Base-by-base conservation (phyloP, 78 protist genomes). In the Diacronema lutheri region DNA sequence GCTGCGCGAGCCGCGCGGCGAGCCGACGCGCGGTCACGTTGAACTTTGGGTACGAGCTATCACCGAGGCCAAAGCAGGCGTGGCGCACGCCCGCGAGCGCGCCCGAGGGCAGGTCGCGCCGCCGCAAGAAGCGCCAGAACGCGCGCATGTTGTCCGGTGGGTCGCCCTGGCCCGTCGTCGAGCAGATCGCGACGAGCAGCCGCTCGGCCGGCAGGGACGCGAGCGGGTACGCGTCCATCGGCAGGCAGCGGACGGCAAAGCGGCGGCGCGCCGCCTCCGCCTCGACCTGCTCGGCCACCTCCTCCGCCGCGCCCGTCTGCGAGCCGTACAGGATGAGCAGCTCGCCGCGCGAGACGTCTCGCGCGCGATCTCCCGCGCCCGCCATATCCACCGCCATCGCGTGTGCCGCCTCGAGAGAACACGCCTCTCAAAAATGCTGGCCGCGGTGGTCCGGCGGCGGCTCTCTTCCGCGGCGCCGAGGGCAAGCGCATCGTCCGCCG, bases 81-180 rank as follows among this genome's bases (percentile, higher is more conserved):
- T 55, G 31, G 13, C 31, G 16, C n/a, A 46, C 35, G 20, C 7
- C 9, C 33, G 33, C 29, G 55, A 46, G 33, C 25, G 84, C 41
- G 7, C 14, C 10, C 31, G 9, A 16, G 37, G 68, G 84, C 41
- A 46, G 84, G 55, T 55, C 71, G 14, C 11, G 0, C 35, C 78
- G 78, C n/a, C 12, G 50, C 29, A 79, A 65, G 20, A 35, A 60
- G 33, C 35, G 25, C 84, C 58, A 46, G 55, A 79, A 79, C 20
- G 46, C 14, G 55, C 55, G 56, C 56, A 40, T 40, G 66, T 40
- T 56, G 68, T 79, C 84, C 2, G 84, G 84, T n/a, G 23, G 37
- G 26, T 60, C 68, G 55, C 84, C 84, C 55, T 79, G 74, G 74
- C 84, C 68, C 25, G 71, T 62, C 29, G 84, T 79, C 25, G 35